A percentile compares a stretch with the other conserved stretches of the same genome.
These are phyloP conservation scores for Testicularia cyperi DNA, from an alignment of 1,284 basidiomycete species.

Conservation along the genomic window DNA sequence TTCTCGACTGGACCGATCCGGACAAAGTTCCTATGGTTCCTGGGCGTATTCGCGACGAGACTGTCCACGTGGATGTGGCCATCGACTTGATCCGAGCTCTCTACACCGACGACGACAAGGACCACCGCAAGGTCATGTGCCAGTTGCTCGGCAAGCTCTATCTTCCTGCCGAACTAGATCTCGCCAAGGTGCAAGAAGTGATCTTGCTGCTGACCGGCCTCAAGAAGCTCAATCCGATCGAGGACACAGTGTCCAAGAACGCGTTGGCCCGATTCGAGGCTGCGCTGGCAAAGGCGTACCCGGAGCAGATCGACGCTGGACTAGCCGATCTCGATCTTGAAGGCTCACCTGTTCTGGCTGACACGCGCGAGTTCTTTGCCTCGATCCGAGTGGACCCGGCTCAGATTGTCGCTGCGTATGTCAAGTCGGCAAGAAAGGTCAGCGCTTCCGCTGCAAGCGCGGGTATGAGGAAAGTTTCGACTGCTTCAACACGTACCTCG, in stretches of 20 bases:
- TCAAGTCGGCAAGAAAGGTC: conserved; percentile 11
- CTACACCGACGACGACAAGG: conserved; percentile 65
- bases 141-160: conserved; percentile 78
- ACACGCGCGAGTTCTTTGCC: conserved; percentile 20
- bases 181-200: conserved; percentile 45
- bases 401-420: conserved; percentile 12
- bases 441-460: too few relatives aligned
- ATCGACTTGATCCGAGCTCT: conserved; percentile 70
- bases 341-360: conserved; percentile 7
- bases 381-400: conserved; percentile 12
- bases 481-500: too few relatives aligned
- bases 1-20: conserved; percentile 92
- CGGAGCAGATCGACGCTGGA: conserved; percentile 24
- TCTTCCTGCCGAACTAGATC: conserved; percentile 70
- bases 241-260: conserved; percentile 71
- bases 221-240: conserved; percentile 36
- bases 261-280: conserved; percentile 71
- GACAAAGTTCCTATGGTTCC: conserved; percentile 72
- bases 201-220: conserved; percentile 29
- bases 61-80: conserved; percentile 77
- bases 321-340: conserved; percentile 15
- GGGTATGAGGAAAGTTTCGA: too few relatives aligned
- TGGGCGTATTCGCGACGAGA: conserved; percentile 61
- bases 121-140: conserved; percentile 77
- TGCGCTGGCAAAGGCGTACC: conserved; percentile 48